A percentile compares a stretch with the other conserved stretches of the same genome.
phyloP scores from a whole-genome alignment of 306 rosid species.

The Trifolium dubium region DNA sequence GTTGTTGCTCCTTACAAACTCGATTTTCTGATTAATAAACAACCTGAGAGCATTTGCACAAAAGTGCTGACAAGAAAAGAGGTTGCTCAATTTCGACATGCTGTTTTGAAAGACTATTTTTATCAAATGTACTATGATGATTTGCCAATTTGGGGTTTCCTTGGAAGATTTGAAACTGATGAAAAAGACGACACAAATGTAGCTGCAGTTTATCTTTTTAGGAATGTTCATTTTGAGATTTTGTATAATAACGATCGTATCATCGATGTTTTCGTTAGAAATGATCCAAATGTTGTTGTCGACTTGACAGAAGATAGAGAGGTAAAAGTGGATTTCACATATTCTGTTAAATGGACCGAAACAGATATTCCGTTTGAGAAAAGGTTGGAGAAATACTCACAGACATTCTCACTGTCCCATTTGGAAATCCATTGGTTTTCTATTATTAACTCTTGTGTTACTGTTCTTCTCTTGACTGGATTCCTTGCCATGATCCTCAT shows the following conservation, averaged over 20 bases:
- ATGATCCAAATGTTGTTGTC: conserved; percentile 47
- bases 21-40: conserved; percentile 45
- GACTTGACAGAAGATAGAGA: conserved; percentile 51
- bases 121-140: conserved; percentile 60
- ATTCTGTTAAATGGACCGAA: conserved; percentile 56
- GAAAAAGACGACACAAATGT: conserved; percentile 44
- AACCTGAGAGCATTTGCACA: conserved; percentile 47
- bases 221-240: conserved; percentile 50
- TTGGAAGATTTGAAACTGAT: conserved; percentile 52
- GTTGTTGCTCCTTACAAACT: conserved; percentile 56
- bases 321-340: conserved; percentile 53
- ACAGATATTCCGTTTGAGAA: conserved; percentile 57
- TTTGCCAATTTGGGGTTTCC: conserved; percentile 62
- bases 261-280: conserved; percentile 49
- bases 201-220: conserved; percentile 44
- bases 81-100: conserved; percentile 48
- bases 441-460: conserved; percentile 53
- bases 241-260: conserved; percentile 51
- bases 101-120: conserved; percentile 59
- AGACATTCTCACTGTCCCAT: conserved; percentile 43
- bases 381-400: conserved; percentile 63
- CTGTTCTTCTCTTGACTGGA: conserved; percentile 56
- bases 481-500: conserved; percentile 59
- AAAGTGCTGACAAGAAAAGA: conserved; percentile 48
- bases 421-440: conserved; percentile 65